Evolutionary conservation across 1,139 yeast genomes (phyloP).

Genomic region (Diutina sp.): DNA sequence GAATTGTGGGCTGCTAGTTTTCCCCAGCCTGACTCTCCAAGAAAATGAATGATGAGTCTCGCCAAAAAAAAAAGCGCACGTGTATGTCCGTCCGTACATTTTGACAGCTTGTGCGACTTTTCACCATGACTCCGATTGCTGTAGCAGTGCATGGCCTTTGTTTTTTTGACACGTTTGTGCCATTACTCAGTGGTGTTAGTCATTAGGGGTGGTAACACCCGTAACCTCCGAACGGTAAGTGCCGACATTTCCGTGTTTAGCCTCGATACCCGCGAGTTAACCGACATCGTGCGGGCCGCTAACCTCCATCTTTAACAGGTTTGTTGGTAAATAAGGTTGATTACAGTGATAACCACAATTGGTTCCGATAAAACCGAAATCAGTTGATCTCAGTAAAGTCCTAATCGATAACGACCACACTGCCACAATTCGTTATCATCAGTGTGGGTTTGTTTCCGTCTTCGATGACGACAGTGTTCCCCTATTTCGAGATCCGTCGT

Average conservation of each 20-base stretch:
- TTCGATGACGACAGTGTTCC: no score
- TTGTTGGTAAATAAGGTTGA: not conserved
- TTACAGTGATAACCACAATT: not conserved
- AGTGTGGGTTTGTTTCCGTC: no score
- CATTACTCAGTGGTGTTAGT: not conserved
- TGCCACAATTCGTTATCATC: no score
- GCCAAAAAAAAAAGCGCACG: not conserved
- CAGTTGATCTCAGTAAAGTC: no score
- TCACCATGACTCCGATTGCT: not conserved
- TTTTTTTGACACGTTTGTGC: not conserved
- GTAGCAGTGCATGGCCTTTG: not conserved
- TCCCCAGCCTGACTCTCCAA: no score
- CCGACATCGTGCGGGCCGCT: not conserved
- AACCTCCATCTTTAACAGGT: not conserved
- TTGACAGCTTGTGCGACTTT: not conserved
- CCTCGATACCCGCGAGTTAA: not conserved
- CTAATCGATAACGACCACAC: no score
- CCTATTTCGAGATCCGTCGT: not conserved
- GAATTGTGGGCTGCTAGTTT: no score
- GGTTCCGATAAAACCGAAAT: not conserved
- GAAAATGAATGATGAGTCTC: no score
- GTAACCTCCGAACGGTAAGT: not conserved
- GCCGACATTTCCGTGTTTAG: not conserved
- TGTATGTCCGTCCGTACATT: not conserved
- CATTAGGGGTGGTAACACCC: not conserved